These are phyloP conservation scores for Lentinula novae-zelandiae DNA, from an alignment of 1,284 basidiomycete genomes.

Conservation along the genomic window DNA sequence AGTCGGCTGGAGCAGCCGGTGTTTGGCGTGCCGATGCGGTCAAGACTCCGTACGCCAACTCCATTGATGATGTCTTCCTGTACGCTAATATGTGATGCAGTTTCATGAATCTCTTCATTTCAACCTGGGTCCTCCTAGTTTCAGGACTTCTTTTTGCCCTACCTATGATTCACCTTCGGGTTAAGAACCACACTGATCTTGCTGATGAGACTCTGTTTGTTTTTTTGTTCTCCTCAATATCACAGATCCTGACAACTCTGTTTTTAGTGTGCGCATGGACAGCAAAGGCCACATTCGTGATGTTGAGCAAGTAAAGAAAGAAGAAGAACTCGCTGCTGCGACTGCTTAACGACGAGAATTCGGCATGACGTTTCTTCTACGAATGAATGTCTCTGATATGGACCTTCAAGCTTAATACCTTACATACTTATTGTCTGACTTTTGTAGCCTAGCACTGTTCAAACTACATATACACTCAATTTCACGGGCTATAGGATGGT, in stretches of 20 bases:
- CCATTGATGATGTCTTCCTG: not conserved
- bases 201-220: conserved; percentile 26
- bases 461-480: no score
- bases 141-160: conserved; percentile 28
- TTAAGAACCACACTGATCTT: conserved; percentile 27
- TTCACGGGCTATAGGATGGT: no score
- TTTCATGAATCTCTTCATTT: conserved; percentile 29
- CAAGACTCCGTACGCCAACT: conserved; percentile 16
- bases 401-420: no score
- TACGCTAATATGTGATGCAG: conserved; percentile 11
- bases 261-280: conserved; percentile 17
- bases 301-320: not conserved
- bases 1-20: conserved; percentile 31
- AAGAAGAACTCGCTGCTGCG: not conserved
- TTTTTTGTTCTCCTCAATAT: not conserved
- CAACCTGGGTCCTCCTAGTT: conserved; percentile 28
- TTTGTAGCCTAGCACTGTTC: no score
- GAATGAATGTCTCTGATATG: no score
- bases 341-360: not conserved
- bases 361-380: no score
- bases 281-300: conserved; percentile 4
- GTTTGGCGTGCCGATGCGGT: conserved; percentile 30
- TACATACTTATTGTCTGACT: no score
- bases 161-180: conserved; percentile 29
- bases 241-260: no score